A percentile compares a stretch with the other conserved stretches of the same genome.
Evolutionary conservation across 2,329 filamentous ascomycete species (phyloP).

Genomic region (Hymenoscyphus fraxineus): DNA sequence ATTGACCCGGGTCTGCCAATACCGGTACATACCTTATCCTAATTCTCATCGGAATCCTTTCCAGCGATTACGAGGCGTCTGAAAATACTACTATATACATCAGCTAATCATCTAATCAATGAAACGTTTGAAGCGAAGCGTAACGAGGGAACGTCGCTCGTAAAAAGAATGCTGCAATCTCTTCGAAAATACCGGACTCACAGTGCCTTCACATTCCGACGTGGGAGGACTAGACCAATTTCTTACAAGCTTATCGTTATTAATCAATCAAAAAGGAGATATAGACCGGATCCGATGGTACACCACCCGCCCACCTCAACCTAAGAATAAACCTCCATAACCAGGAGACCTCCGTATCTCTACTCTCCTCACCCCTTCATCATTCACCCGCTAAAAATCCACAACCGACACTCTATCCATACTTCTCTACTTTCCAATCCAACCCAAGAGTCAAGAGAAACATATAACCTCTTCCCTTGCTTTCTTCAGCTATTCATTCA

Average conservation of each 20-base stretch:
- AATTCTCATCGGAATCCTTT: background rate
- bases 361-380: too few species aligned
- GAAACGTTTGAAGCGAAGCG: too few species aligned
- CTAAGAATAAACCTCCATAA: too few species aligned
- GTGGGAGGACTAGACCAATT: background rate
- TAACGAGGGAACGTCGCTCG: too few species aligned
- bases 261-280: background rate
- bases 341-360: too few species aligned
- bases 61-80: background rate
- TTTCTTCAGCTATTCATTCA: too few species aligned
- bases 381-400: too few species aligned
- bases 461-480: too few species aligned
- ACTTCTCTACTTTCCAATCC: too few species aligned
- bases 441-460: too few species aligned
- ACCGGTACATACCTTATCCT: background rate
- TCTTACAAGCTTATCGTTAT: background rate
- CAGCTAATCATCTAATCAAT: background rate
- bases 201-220: background rate
- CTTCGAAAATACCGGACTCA: background rate
- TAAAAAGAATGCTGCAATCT: background rate
- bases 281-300: background rate
- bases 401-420: too few species aligned
- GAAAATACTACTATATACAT: background rate
- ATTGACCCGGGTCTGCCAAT: background rate
- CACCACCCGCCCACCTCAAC: too few species aligned